Evolutionary conservation across 306 rosid genomes (phyloP).

Genomic region (Vicia villosa): DNA sequence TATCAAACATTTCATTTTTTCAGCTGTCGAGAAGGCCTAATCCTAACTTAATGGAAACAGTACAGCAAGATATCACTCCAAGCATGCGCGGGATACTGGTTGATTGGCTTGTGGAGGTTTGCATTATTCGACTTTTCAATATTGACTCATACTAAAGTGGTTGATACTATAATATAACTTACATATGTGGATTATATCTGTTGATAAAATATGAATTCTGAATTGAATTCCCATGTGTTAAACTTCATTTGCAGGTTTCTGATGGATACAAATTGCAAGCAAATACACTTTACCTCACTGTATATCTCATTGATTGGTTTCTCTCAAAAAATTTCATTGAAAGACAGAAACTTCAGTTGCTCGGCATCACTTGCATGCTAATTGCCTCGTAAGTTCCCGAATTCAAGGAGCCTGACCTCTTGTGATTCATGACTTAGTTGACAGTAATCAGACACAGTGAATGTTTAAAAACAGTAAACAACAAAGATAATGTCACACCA

Average conservation of each 20-base stretch:
- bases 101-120: conserved; percentile 98
- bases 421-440: neutral
- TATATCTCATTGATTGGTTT: conserved; percentile 82
- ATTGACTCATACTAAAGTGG: no score
- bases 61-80: conserved; percentile 77
- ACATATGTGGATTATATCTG: neutral
- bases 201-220: neutral
- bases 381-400: conserved; percentile 82
- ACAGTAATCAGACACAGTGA: no score
- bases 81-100: conserved; percentile 86
- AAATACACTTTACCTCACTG: conserved; percentile 82
- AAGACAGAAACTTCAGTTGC: conserved; percentile 79
- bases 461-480: no score
- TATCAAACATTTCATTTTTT: conserved; percentile 29
- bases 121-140: conserved; percentile 35
- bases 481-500: no score
- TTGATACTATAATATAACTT: neutral
- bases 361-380: conserved; percentile 95
- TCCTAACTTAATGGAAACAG: conserved; percentile 66
- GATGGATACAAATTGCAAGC: conserved; percentile 80
- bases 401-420: conserved; percentile 24
- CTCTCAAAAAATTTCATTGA: conserved; percentile 72
- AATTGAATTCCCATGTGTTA: neutral
- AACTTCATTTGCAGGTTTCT: conserved; percentile 60
- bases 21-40: conserved; percentile 78